Evolutionary conservation across 2,329 filamentous ascomycete genomes (phyloP).

Genomic region (Fusarium setosum): DNA sequence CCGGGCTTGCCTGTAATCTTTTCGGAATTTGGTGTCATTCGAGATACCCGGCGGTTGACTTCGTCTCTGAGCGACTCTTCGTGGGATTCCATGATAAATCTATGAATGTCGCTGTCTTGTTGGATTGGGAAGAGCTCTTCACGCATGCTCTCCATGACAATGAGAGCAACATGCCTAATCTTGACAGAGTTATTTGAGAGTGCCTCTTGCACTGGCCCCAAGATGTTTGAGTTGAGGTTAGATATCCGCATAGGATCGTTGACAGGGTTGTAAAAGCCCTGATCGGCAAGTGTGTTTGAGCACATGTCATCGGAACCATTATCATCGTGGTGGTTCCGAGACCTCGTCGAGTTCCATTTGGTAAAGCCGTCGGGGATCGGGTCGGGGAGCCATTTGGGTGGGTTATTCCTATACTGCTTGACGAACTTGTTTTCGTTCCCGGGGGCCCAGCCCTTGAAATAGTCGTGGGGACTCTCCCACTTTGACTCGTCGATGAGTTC

Average conservation of each 20-base stretch:
- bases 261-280: slow-evolving; percentile 48
- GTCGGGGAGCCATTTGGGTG: slow-evolving; percentile 44
- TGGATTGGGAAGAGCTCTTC: slow-evolving; percentile 58
- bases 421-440: slow-evolving; percentile 38
- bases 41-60: slow-evolving; percentile 41
- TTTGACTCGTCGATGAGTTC: slow-evolving; percentile 36
- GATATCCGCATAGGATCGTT: slow-evolving; percentile 54
- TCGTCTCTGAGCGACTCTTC: slow-evolving; percentile 45
- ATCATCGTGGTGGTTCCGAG: slow-evolving; percentile 39
- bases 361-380: slow-evolving; percentile 41
- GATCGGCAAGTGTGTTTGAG: slow-evolving; percentile 23
- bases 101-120: slow-evolving; percentile 51
- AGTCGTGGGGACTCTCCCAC: slow-evolving; percentile 40
- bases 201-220: slow-evolving; percentile 39
- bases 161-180: slow-evolving; percentile 56
- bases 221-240: slow-evolving; percentile 49
- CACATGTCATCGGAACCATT: slow-evolving; percentile 19
- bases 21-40: slow-evolving; percentile 42
- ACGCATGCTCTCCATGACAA: slow-evolving; percentile 58
- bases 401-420: slow-evolving; percentile 37
- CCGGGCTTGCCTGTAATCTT: slow-evolving; percentile 35
- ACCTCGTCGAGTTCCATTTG: slow-evolving; percentile 42
- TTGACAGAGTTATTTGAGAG: slow-evolving; percentile 44
- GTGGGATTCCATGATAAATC: slow-evolving; percentile 46
- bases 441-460: slow-evolving; percentile 50